Conservation (phyloP, 2,329 filamentous ascomycete genomes). For the Trichoderma sp. region DNA sequence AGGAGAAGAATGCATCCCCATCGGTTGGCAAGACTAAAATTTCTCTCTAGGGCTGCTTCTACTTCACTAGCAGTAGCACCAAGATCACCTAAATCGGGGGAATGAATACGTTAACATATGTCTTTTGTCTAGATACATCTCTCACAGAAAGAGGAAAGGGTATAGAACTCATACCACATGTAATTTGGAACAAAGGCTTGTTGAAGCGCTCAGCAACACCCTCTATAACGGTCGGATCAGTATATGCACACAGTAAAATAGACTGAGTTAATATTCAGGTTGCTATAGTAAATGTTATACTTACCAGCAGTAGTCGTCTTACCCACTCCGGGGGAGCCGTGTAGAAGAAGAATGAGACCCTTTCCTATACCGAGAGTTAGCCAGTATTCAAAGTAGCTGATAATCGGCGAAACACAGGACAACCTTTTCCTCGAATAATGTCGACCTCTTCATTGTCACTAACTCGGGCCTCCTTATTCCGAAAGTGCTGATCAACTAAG, state of each 20-base stretch:
- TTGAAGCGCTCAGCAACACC: slow-evolving; percentile 25
- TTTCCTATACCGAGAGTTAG: slow-evolving; percentile 24
- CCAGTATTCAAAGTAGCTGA: fast-evolving
- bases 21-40: slow-evolving; percentile 26
- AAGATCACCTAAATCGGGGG: slow-evolving; percentile 20
- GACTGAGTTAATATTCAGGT: fast-evolving
- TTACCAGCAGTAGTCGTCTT: slow-evolving; percentile 33
- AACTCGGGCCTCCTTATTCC: slow-evolving; percentile 24
- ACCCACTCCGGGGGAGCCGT: slow-evolving; percentile 34
- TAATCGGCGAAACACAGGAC: neutral
- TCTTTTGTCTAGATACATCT: neutral
- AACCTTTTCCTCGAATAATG: slow-evolving; percentile 14
- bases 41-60: slow-evolving; percentile 37
- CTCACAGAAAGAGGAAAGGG: no score
- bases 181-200: slow-evolving; percentile 30
- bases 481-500: slow-evolving; percentile 11
- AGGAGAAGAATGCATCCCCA: slow-evolving; percentile 32
- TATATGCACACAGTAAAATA: neutral
- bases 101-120: neutral
- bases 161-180: slow-evolving; percentile 9
- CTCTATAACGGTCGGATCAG: neutral
- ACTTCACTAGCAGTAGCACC: slow-evolving; percentile 1
- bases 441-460: slow-evolving; percentile 4
- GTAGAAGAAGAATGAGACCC: slow-evolving; percentile 33
- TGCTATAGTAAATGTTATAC: neutral